Base-by-base conservation (phyloP, 1,139 yeast species). In the Arxiozyma telluris region DNA sequence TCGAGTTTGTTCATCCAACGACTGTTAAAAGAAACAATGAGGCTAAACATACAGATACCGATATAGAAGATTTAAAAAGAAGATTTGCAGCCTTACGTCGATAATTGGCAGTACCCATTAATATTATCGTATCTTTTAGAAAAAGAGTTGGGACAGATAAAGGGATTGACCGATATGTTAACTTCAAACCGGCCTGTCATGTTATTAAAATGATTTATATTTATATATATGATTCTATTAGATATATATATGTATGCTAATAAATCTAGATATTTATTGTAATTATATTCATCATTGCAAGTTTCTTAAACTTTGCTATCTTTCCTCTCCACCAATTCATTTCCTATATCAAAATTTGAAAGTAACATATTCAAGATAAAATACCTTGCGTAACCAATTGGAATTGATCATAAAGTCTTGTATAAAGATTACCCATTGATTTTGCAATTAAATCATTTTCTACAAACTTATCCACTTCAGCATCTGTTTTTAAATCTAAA, bases 371-470 rank as follows among this genome's bases (percentile, higher is more conserved):
- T 44, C 22, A 82, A 64, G 85, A 84, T 68, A 88, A 90, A 30
- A 91, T 93, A 46, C 98, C 98, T 70, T 93, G 98, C 0, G 98
- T 90, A 51, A 90, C 72, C 69, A 93, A 73, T 72, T 93, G 98
- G 72, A 87, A 93, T 69, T 91, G 98, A 68, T 93, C 98, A 66
- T 93, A 93, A 44, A 93, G 73, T 60, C 97, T 76, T 0, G 98
- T 93, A 70, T 90, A 93, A 60, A 88, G 78, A 64, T 93, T 87
- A n/a, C 96, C 95, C 54, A 85, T 63, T 64, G 96, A 87, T 70
- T 85, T 90, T 39, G 80, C 87, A 38, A 93, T 84, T 59, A 93
- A 73, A 11, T 76, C 71, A 55, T 73, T 80, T 55, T 89, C 98
- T 12, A 91, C 96, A 69, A 84, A 91, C 1, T 72, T 71, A 58